These are phyloP conservation scores for Cenococcum geophilum DNA, from an alignment of 495 filamentous ascomycete genomes.

Conservation along the genomic window DNA sequence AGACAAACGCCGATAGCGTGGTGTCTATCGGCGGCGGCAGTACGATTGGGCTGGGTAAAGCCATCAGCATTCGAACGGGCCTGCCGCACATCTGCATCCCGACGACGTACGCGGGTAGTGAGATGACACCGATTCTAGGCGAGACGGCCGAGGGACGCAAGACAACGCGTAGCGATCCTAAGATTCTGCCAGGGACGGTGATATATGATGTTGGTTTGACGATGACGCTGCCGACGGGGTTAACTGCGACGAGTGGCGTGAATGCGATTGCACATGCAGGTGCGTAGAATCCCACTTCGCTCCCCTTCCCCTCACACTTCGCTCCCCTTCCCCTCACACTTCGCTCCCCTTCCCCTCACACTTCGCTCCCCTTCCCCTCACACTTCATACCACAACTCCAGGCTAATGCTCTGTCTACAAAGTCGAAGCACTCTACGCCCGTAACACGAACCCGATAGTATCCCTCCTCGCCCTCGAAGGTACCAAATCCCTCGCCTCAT, in stretches of 20 bases:
- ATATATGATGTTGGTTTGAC: slow-evolving; percentile 67
- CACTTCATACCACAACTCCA: too few species aligned
- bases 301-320: background rate
- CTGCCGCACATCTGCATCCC: slow-evolving; percentile 61
- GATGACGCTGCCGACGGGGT: slow-evolving; percentile 53
- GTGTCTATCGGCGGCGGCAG: slow-evolving; percentile 46
- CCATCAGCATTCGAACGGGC: slow-evolving; percentile 58
- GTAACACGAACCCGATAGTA: slow-evolving; percentile 42
- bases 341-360: background rate
- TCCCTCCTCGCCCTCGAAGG: slow-evolving; percentile 32
- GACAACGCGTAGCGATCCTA: slow-evolving; percentile 57
- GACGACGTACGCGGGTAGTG: slow-evolving; percentile 64
- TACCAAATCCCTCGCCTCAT: slow-evolving; percentile 29
- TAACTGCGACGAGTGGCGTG: slow-evolving; percentile 60
- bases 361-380: background rate
- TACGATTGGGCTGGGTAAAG: slow-evolving; percentile 62
- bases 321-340: background rate
- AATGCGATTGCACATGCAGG: slow-evolving; percentile 66
- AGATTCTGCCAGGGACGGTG: slow-evolving; percentile 59
- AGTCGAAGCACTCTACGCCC: slow-evolving; percentile 63
- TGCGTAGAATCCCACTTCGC: slow-evolving; percentile 27
- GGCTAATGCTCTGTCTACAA: slow-evolving; percentile 7
- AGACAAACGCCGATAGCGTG: slow-evolving; percentile 47
- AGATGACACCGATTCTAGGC: slow-evolving; percentile 64
- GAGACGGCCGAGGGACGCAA: slow-evolving; percentile 60